These are phyloP conservation scores for Neofusicoccum laricinum DNA, from an alignment of 2,329 filamentous ascomycete genomes.

Conservation along the genomic window DNA sequence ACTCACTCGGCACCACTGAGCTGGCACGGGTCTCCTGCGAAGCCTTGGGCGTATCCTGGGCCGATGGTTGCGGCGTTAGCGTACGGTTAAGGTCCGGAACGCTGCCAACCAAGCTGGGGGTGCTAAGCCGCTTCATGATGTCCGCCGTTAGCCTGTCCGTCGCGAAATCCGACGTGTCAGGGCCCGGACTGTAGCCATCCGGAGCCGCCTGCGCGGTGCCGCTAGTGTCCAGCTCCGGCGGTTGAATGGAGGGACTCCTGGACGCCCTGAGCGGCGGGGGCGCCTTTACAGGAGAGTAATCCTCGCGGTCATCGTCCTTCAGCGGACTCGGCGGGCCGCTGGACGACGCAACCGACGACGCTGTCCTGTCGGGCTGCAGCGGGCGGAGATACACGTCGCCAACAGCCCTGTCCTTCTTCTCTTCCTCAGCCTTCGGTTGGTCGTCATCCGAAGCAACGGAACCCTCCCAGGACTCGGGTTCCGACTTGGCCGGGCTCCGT, in stretches of 20 bases:
- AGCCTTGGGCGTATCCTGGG: constrained; percentile 15
- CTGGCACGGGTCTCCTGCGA: constrained; percentile 51
- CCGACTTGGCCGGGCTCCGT: constrained; percentile 17
- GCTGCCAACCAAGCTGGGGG: constrained; percentile 8
- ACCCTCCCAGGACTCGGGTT: constrained; percentile 16
- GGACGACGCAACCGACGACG: constrained; percentile 32
- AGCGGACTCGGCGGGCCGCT: constrained; percentile 45
- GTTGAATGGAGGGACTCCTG: constrained; percentile 6
- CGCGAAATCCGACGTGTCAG: constrained; percentile 59
- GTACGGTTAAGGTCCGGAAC: neutral
- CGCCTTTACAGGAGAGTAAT: constrained; percentile 26
- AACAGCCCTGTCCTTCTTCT: constrained; percentile 18
- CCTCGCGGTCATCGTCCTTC: constrained; percentile 4
- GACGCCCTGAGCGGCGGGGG: constrained; percentile 33
- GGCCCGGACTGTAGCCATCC: constrained; percentile 45
- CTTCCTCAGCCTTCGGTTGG: neutral
- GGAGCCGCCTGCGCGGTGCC: neutral
- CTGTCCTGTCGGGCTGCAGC: constrained; percentile 36
- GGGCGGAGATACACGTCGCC: constrained; percentile 39
- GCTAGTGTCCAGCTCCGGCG: constrained; percentile 22
- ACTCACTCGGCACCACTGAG: constrained; percentile 63
- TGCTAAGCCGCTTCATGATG: constrained; percentile 66
- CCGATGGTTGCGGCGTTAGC: neutral
- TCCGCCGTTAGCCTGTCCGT: constrained; percentile 71
- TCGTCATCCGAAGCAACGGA: constrained; percentile 20